Evolutionary conservation across 225 moss, liverwort and hornwort genomes (phyloP), one percentile per base, ranked within the genome.

Genomic region (Asterella californica): DNA sequence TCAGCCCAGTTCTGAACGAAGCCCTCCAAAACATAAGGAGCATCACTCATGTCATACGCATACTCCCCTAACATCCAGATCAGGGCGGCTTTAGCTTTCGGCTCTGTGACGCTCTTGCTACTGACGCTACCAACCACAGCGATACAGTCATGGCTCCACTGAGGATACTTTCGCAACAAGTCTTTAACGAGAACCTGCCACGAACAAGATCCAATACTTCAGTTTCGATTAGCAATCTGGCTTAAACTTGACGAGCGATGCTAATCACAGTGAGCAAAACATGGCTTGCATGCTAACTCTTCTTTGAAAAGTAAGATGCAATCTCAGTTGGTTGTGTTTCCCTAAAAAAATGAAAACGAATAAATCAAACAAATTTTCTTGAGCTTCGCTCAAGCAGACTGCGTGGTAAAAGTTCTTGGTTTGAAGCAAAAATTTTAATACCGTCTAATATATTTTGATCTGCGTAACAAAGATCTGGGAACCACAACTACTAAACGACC

Each of bases 21-120:
- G 9, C 88, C 92, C 82, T 99, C 95, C 57, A 99, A 83, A 49
- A 99, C 88, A 80, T 95, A 99, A 45, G 97, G 94, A 47, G 97
- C 91, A 87, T 97, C 97, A 70, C 78, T 86, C 97, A 97, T 97
- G 74, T 94, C 97, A 81, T 94, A 94, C 7, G 93, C 93, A 85
- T 97, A 97, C 86, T 97, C 97, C 75, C 97, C 97, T 76, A 97
- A 82, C 97, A 97, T 97, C 97, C 94, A 97, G 27, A 97, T 91
- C 66, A 94, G 85, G 30, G 97, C 97, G 69, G 88, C 85, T 84
- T 99, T 99, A 24, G 97, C 97, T 85, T 95, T 99, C 30, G 97
- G 94, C 80, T 99, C 97, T 69, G 92, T 88, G 62, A 99, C 95
- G 82, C 85, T 89, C 78, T 99, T 90, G 79, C 92, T 93, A 90